Evolutionary conservation across 176 grass and related monocot species (phyloP), one percentile per base, ranked within the genome.

Genomic region (Ananas comosus): DNA sequence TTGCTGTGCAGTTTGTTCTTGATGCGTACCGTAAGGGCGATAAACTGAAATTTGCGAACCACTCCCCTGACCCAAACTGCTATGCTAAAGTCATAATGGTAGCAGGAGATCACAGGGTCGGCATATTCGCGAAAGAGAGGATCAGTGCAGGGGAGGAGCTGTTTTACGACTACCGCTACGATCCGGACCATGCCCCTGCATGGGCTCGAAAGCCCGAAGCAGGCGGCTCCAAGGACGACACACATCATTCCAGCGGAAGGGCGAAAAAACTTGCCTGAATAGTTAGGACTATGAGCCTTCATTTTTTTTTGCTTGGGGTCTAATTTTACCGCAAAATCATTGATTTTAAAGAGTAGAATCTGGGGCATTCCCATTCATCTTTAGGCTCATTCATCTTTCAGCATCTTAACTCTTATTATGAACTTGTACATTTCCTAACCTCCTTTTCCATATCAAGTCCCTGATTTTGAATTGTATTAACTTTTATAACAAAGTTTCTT

Each of bases 31-130:
- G 93, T 73, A 97, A 91, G 86, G 93, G 93, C 12, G 93, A 92
- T 78, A 97, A 97, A 64, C 82, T 97, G 33, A 97, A 97, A 69
- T 97, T 97, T 51, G 93, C 89, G 51, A 97, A 97, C 79, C 93
- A 97, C 80, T 87, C 93, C 16, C 93, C 93, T 3, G 89, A 97
- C 51, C 93, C 93, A 21, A 90, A 97, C 63, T 97, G 93, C 76
- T 97, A 97, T 24, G 89, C 93, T 3, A 97, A 92, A 80, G 86
- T 92, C 64, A 90, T 97, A 64, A 97, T 97, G 89, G 93, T 90
- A 68, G 89, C 86, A 9, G 93, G 93, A 18, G 89, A 97, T 75
- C 89, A 97, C 25, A 87, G 89, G 67, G 93, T 97, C n/a, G 93
- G 93, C 11, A 97, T 97, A 71, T 97, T 97, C 24, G 93, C 89